Conservation (phyloP, 73 alveolate genomes). For the Stentor roeselii region DNA sequence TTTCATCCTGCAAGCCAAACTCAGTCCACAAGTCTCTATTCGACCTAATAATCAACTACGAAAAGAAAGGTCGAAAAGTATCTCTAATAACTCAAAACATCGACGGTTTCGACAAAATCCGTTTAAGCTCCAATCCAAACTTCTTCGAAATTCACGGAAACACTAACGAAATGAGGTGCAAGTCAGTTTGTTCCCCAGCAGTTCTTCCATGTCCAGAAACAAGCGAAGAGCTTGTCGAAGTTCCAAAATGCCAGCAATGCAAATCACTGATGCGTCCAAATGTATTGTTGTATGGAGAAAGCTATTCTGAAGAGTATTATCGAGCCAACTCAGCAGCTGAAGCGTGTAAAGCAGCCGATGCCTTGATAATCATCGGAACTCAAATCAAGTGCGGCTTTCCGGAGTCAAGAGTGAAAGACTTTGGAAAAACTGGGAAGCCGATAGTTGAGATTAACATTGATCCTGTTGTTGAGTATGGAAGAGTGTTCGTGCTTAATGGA, state of each 20-base stretch:
- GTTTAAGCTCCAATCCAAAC: not conserved
- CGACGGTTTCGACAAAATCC: not conserved
- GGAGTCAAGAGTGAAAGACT: not conserved
- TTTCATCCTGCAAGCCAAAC: not conserved
- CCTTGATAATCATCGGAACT: constrained; percentile 21
- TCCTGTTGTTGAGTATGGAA: not conserved
- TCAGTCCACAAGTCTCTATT: not conserved
- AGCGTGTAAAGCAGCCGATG: not conserved
- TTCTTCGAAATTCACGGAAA: constrained; percentile 27
- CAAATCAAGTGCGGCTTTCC: constrained; percentile 13
- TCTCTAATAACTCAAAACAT: constrained; percentile 19
- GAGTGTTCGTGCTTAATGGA: not conserved
- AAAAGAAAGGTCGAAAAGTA: not conserved
- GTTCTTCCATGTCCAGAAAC: constrained; percentile 1
- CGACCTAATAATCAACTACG: not conserved
- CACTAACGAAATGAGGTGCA: constrained; percentile 6
- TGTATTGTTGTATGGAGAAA: constrained; percentile 27
- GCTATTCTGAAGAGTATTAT: constrained; percentile 15
- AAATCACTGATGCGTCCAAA: constrained; percentile 24
- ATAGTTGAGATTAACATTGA: constrained; percentile 24
- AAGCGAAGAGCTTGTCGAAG: not conserved
- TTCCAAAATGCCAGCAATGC: constrained; percentile 28
- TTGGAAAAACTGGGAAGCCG: not conserved
- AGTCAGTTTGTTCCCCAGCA: not conserved
- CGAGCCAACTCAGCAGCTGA: not conserved